phyloP scores from a whole-genome alignment of 1,139 yeast species.

The Magnusiomyces tetraspermus region DNA sequence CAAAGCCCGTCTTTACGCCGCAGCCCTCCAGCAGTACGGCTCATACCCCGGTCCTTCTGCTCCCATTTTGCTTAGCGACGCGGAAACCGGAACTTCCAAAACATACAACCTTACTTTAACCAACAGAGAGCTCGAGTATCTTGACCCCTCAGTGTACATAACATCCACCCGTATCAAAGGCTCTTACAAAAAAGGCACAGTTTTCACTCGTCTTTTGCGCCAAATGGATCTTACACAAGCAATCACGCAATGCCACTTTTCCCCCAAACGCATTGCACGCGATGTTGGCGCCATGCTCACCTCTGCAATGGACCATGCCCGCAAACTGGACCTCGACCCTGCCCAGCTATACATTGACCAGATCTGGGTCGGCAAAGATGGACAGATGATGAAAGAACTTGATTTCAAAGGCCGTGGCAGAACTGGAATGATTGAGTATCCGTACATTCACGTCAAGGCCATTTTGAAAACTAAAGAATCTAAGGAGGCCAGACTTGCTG shows the following conservation, averaged over 20 bases:
- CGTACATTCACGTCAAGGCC: constrained; percentile 72
- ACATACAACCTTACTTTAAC: constrained; percentile 50
- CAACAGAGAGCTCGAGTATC: constrained; percentile 53
- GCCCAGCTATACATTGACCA: constrained; percentile 64
- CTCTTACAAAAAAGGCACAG: constrained; percentile 79
- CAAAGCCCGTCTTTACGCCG: constrained; percentile 53
- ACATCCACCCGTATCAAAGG: constrained; percentile 74
- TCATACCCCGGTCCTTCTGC: constrained; percentile 59
- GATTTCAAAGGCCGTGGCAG: constrained; percentile 91
- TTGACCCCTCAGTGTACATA: constrained; percentile 81
- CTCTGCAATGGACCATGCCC: constrained; percentile 63
- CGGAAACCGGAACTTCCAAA: constrained; percentile 32
- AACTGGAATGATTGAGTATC: constrained; percentile 66
- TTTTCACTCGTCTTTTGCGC: constrained; percentile 65
- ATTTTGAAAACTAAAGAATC: constrained; percentile 56
- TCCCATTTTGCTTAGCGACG: constrained; percentile 47
- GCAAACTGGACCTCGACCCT: constrained; percentile 47
- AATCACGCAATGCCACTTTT: constrained; percentile 86
- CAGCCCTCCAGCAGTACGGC: constrained; percentile 42
- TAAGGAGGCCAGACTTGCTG: constrained; percentile 42
- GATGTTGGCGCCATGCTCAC: constrained; percentile 71
- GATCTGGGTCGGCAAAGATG: constrained; percentile 91
- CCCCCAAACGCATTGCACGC: constrained; percentile 66
- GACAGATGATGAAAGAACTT: constrained; percentile 57
- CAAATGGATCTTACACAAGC: constrained; percentile 68